Percentiles rank a stretch among this genome's conserved stretches.
Evolutionary conservation across 2,329 filamentous ascomycete species (phyloP).

Genomic region (Colletotrichum sp.): DNA sequence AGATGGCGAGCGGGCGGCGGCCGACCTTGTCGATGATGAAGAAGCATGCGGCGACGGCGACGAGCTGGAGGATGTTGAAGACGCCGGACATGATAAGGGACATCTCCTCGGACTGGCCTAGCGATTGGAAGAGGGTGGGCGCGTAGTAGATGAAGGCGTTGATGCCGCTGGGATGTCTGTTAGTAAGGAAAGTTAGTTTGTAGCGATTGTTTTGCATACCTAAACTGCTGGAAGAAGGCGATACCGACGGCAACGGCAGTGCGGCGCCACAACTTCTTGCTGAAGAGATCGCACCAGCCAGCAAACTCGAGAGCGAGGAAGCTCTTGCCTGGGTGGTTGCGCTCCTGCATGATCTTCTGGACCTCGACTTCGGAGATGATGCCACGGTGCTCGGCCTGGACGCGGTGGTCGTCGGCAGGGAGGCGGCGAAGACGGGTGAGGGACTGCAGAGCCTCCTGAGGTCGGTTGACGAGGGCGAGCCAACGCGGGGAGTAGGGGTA

Average conservation of each 20-base stretch:
- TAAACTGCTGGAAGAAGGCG: conserved; percentile 28
- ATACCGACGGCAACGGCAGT: conserved; percentile 41
- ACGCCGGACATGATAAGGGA: conserved; percentile 36
- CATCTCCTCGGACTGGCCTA: conserved; percentile 32
- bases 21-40: conserved; percentile 50
- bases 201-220: accelerated
- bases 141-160: conserved; percentile 32
- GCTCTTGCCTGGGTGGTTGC: conserved; percentile 37
- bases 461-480: conserved; percentile 42
- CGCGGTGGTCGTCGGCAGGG: conserved; percentile 44
- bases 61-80: conserved; percentile 38
- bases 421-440: conserved; percentile 45
- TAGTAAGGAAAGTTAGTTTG: background rate
- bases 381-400: conserved; percentile 52
- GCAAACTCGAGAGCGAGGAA: conserved; percentile 47
- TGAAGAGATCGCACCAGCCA: conserved; percentile 53
- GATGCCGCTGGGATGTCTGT: conserved; percentile 14
- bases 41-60: conserved; percentile 31
- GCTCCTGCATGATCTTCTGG: conserved; percentile 42
- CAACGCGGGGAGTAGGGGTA: conserved; percentile 52
- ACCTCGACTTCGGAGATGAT: conserved; percentile 55
- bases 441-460: conserved; percentile 41
- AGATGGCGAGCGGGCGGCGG: conserved; percentile 30
- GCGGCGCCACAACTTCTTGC: conserved; percentile 45
- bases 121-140: conserved; percentile 29